phyloP scores from a whole-genome alignment of 805 yeast genomes.

The Starmerella apis region DNA sequence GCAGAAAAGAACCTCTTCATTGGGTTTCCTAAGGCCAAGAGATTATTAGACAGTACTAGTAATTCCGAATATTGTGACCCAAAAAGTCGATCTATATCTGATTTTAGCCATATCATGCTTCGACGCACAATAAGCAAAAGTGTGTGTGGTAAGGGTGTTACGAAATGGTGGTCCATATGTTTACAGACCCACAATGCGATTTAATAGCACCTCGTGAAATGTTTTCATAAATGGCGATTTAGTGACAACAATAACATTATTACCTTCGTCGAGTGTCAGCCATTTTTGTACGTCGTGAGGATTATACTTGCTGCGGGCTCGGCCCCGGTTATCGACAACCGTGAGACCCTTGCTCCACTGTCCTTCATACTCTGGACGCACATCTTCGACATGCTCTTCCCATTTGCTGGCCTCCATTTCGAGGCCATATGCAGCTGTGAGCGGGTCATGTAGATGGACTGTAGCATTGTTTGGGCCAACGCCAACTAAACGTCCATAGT shows the following conservation, averaged over 20 bases:
- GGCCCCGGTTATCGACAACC: constrained; percentile 31
- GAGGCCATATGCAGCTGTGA: constrained; percentile 33
- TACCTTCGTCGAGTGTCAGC: constrained; percentile 26
- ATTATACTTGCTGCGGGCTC: constrained; percentile 22
- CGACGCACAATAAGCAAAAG: neutral
- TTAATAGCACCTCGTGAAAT: constrained; percentile 13
- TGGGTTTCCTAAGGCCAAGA: neutral
- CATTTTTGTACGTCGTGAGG: constrained; percentile 26
- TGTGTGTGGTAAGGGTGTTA: neutral
- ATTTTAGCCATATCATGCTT: neutral
- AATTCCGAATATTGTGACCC: too few relatives aligned
- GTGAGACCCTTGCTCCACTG: constrained; percentile 34
- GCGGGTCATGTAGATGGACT: constrained; percentile 34
- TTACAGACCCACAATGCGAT: constrained; percentile 10
- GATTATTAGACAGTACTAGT: too few relatives aligned
- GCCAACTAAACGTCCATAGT: constrained; percentile 24
- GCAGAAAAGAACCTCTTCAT: constrained; percentile 2
- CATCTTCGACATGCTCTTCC: constrained; percentile 26
- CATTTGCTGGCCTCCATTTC: constrained; percentile 19
- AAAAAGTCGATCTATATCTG: neutral
- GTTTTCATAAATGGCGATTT: constrained; percentile 23
- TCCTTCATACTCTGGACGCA: constrained; percentile 35
- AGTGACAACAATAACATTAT: constrained; percentile 20
- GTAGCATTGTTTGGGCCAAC: constrained; percentile 22
- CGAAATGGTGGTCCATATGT: neutral